Conservation (phyloP, 2,329 filamentous ascomycete genomes). For the Aspergillus thermomutatus region DNA sequence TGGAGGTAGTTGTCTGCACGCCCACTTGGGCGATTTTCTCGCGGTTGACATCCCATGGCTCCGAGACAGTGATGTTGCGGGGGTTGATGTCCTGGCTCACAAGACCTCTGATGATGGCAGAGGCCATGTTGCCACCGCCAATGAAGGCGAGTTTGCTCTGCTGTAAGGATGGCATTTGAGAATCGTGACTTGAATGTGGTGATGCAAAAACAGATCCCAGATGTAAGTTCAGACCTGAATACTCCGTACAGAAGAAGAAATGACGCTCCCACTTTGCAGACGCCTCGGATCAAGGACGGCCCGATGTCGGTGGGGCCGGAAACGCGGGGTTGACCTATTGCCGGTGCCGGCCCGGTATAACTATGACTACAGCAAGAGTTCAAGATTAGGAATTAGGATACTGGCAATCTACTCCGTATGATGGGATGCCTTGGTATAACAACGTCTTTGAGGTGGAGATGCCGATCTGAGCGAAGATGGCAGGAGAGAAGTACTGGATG, state of each 20-base stretch:
- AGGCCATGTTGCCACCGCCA: conserved; percentile 37
- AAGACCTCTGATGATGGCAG: conserved; percentile 33
- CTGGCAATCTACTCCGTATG: too few species aligned
- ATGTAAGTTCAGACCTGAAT: too few species aligned
- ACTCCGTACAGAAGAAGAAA: too few species aligned
- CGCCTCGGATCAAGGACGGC: not conserved
- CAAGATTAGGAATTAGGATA: too few species aligned
- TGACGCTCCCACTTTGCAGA: not conserved
- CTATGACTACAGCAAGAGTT: too few species aligned
- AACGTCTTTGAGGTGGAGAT: too few species aligned
- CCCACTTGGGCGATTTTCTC: conserved; percentile 30
- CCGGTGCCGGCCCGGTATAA: too few species aligned
- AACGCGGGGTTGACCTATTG: not conserved
- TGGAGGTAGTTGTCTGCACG: conserved; percentile 29
- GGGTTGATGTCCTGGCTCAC: conserved; percentile 26
- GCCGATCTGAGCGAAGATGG: too few species aligned
- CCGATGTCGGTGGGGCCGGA: not conserved
- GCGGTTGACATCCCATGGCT: conserved; percentile 36
- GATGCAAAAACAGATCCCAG: not conserved
- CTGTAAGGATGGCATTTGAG: conserved; percentile 27
- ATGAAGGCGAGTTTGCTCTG: conserved; percentile 35
- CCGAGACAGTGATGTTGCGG: conserved; percentile 32
- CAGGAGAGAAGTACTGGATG: too few species aligned
- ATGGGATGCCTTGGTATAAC: too few species aligned
- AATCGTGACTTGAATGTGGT: not conserved